Base-by-base conservation (phyloP, 345 rosid species). In the Hevea brasiliensis region DNA sequence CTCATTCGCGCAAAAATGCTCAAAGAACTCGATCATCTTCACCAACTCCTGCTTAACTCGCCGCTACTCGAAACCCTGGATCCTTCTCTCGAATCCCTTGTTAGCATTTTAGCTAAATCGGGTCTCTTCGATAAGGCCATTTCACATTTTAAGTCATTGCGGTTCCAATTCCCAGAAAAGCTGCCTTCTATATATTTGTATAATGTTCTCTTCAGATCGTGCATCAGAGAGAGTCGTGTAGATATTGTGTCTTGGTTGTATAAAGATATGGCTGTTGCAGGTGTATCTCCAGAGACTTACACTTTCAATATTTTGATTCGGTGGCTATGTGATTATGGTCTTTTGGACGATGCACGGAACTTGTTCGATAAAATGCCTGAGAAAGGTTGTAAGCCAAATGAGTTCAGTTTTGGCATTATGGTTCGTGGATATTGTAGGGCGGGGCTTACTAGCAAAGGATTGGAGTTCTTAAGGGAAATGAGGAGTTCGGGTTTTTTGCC, bases 361-460 rank as follows among this genome's bases (percentile, higher is more conserved):
- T 42, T 92, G 92, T 91, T 92, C 71, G 98, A 91, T 72, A 92
- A 85, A 89, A 92, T 95, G 98, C 70, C 84, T 50, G 90, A 86
- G 41, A 95, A 85, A 77, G 91, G 91, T 20, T 92, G 96, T 67
- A 35, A 56, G 12, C 98, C 98, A 27, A 92, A 95, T 81, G 92
- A 89, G 84, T 92, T 80, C 74, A 95, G 86, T 87, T 84, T 86
- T 72, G 97, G 93, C 61, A 83, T 91, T 74, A 83, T 92, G 92
- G 83, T 91, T 77, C 90, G 90, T 59, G 99, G 98, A 70, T 92
- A 87, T 81, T 95, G 98, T 77, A 84, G 76, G 78, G 89, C 82
- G 47, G 94, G 91, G 79, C 61, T 87, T 53, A 14, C 85, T 47
- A 72, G 56, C 10, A 80, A 87, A 78, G 96, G 94, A 1, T 53